Base-by-base conservation (phyloP, 2,329 filamentous ascomycete species). In the Graphilbum ipis-grandicollis region DNA sequence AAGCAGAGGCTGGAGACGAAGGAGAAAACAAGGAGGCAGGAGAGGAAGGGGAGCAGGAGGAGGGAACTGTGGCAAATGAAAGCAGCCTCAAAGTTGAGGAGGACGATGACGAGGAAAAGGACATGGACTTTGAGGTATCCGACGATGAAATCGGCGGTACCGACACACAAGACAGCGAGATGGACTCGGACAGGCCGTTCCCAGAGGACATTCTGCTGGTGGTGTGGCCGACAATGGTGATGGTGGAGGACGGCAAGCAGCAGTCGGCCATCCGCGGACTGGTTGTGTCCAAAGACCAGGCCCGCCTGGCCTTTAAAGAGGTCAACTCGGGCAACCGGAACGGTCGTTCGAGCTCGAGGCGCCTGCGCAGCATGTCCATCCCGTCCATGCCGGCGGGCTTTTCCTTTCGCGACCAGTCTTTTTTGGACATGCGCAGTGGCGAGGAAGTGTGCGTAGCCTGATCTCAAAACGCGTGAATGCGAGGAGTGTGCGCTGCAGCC, bases 171-270 rank as follows among this genome's bases (percentile, higher is more conserved):
- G 35, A 35, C 29, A 31, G 25, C 12, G 30, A 36, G 13, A 22
- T 28, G 3, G 34, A n/a, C 8, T 13, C 14, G 14, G 26, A 30
- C 19, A 26, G 25, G n/a, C n/a, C 23, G 12, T 25, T n/a, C 30
- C 51, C 52, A 0, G 46, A 48, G 18, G 48, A 53, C 42, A 55
- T 55, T 33, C 34, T 55, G 29, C 44, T 55, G 2, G 52, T 55
- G 5, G 50, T 54, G 18, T 55, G 53, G 53, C 52, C 52, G 8
- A 50, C 46, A 43, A 54, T 54, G 50, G 53, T 50, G 31, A 47
- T 48, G 13, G 44, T 55, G 30, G 53, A 55, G 46, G 43, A 44
- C 34, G 52, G 53, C 34, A 51, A 53, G 34, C 48, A 51, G 33
- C 46, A 51, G 44, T 49, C 50, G 33, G 53, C 54, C 41, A 55